Base-by-base conservation (phyloP, 305 asterid genomes). In the Solanum hybrid region DNA sequence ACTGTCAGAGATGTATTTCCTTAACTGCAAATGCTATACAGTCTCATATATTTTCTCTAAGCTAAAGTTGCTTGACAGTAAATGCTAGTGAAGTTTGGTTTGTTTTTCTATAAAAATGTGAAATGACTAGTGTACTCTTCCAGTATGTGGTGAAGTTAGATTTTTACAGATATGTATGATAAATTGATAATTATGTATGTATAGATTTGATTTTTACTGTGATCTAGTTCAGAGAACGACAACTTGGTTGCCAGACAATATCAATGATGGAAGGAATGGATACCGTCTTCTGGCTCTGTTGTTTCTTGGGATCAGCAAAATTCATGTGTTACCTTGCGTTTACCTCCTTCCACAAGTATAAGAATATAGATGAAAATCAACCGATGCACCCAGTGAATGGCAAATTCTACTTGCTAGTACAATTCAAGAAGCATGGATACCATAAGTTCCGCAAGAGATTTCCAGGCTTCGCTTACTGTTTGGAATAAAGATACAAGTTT, bases 181-280 rank as follows among this genome's bases (percentile, higher is more conserved):
- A 65, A 22, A 8, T 65, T 65, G 73, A 65, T 65, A 65, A 22
- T 22, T 65, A 22, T 65, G 73, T 65, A 65, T 8, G 11, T 65
- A 65, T 22, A 65, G 6, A 65, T 65, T 65, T 65, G 73, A 65
- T 65, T 22, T 65, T 22, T 65, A 65, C 24, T 65, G 27, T 22
- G 94, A 94, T 90, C 88, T 92, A 37, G 89, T 96, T 20, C 90
- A 88, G 7, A 91, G 89, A 65, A 68, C 75, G 75, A 68, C 75
- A n/a, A 2, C 91, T 6, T 96, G 98, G 99, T 91, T 96, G 91
- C 96, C 99, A 3, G 95, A 95, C 22, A 88, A 94, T 80, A 94
- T 96, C 37, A 93, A 96, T 38, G n/a, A 92, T 12, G 99, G 98
- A 89, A 94, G 96, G 96, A 92, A 76, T 95, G 10, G 29, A 68